Conservation (phyloP, 1,139 yeast genomes). For the Diutina pseudorugosa region DNA sequence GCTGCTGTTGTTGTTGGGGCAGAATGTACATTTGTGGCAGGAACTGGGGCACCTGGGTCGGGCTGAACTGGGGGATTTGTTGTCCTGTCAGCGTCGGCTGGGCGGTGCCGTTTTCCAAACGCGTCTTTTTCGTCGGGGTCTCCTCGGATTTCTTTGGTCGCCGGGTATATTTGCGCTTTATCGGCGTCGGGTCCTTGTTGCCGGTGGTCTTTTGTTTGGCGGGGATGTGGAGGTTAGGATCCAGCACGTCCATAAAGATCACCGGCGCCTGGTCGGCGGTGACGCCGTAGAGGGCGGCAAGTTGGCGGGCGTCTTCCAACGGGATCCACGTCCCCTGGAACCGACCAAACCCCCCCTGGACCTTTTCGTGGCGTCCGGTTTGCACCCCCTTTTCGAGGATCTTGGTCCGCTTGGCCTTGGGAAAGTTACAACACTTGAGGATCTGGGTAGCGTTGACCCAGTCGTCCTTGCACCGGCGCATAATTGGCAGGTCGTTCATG, state of each 20-base stretch:
- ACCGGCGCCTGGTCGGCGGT: slow-evolving; percentile 45
- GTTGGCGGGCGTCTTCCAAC: slow-evolving; percentile 37
- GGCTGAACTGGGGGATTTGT: neutral
- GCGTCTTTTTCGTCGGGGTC: slow-evolving; percentile 26
- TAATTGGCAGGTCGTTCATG: slow-evolving; percentile 74
- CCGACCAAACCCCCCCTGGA: slow-evolving; percentile 95
- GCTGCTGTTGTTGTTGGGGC: slow-evolving; percentile 11
- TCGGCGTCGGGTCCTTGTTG: slow-evolving; percentile 28
- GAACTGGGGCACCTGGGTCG: slow-evolving; percentile 5
- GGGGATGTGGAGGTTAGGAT: slow-evolving; percentile 35
- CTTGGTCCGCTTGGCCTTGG: slow-evolving; percentile 87
- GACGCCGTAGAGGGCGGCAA: slow-evolving; percentile 43
- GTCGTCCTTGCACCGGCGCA: slow-evolving; percentile 83
- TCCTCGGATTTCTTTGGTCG: slow-evolving; percentile 24
- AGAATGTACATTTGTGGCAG: slow-evolving; percentile 6
- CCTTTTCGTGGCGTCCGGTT: slow-evolving; percentile 77
- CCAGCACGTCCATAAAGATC: slow-evolving; percentile 33
- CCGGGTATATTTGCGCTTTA: slow-evolving; percentile 32
- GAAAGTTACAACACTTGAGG: slow-evolving; percentile 85
- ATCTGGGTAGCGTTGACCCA: slow-evolving; percentile 99
- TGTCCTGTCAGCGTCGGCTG: neutral
- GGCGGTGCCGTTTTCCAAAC: slow-evolving; percentile 10
- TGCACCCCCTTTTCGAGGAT: slow-evolving; percentile 88
- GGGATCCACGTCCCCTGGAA: slow-evolving; percentile 99
- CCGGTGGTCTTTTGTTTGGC: slow-evolving; percentile 27